Conservation (phyloP, 495 filamentous ascomycete genomes). For the Rusavskia elegans region DNA sequence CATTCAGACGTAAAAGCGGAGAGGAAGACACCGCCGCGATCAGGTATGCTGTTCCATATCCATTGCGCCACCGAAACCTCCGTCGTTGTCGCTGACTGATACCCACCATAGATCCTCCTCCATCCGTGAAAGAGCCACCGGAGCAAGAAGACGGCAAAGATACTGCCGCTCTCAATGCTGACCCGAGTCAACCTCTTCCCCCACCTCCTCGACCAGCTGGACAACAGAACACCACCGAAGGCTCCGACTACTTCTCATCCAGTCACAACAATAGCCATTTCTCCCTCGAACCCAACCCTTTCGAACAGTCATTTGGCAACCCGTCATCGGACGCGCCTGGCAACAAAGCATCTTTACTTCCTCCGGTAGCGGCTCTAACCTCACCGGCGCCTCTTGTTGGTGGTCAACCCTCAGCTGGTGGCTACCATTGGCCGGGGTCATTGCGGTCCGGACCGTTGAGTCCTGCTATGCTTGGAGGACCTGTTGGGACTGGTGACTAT, state of each 20-base stretch:
- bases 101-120: slow-evolving; percentile 23
- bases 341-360: slow-evolving; percentile 57
- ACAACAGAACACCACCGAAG: slow-evolving; percentile 32
- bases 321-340: slow-evolving; percentile 69
- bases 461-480: slow-evolving; percentile 93
- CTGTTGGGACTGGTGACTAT: slow-evolving; percentile 60
- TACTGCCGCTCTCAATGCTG: slow-evolving; percentile 14
- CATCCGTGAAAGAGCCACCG: slow-evolving; percentile 25
- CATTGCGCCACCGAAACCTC: background rate
- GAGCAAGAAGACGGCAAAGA: slow-evolving; percentile 27
- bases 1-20: slow-evolving; percentile 5
- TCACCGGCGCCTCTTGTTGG: slow-evolving; percentile 72
- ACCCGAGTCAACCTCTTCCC: slow-evolving; percentile 47
- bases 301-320: slow-evolving; percentile 79
- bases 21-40: slow-evolving; percentile 12
- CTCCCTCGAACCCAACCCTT: slow-evolving; percentile 84
- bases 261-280: slow-evolving; percentile 40
- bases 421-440: slow-evolving; percentile 71
- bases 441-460: slow-evolving; percentile 85
- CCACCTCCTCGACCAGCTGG: slow-evolving; percentile 58
- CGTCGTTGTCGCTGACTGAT: slow-evolving; percentile 1
- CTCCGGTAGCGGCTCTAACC: slow-evolving; percentile 78
- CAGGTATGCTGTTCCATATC: slow-evolving; percentile 8
- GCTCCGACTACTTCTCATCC: slow-evolving; percentile 64
- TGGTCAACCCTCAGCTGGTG: slow-evolving; percentile 44